phyloP scores from a whole-genome alignment of 2,329 filamentous ascomycete genomes.

The Periconia macrospinosa region DNA sequence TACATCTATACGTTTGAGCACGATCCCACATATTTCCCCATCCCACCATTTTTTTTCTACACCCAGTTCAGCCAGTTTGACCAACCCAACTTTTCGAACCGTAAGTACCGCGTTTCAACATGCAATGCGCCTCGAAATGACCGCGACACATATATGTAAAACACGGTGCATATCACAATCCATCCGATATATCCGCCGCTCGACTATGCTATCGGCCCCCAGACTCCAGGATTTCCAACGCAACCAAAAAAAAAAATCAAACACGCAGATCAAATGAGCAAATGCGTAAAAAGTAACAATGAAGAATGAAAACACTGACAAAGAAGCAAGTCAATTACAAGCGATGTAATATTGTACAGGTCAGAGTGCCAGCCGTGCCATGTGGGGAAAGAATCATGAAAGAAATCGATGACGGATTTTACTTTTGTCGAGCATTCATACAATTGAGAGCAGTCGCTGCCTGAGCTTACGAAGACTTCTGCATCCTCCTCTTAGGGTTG shows the following conservation, averaged over 20 bases:
- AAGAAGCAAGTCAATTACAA: neutral
- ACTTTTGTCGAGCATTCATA: neutral
- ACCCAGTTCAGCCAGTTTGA: neutral
- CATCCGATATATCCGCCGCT: too few relatives aligned
- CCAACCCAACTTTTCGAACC: neutral
- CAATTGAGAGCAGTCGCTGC: neutral
- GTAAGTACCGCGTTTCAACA: too few relatives aligned
- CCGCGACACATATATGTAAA: too few relatives aligned
- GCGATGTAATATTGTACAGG: neutral
- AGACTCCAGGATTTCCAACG: neutral
- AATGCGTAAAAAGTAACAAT: neutral
- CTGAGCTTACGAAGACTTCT: constrained; percentile 13
- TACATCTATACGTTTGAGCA: neutral
- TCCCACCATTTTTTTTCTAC: neutral
- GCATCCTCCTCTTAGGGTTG: constrained; percentile 47
- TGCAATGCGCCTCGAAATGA: too few relatives aligned
- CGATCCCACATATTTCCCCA: neutral
- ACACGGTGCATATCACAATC: too few relatives aligned
- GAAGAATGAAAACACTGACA: neutral
- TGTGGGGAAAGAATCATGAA: neutral
- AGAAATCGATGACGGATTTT: neutral
- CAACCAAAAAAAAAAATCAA: neutral
- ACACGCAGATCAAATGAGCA: neutral
- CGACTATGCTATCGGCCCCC: too few relatives aligned
- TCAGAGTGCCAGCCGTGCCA: neutral